Percentiles rank a stretch among this genome's conserved stretches.
Evolutionary conservation across 805 yeast species (phyloP).

Genomic region (Candida methanosorbosa): DNA sequence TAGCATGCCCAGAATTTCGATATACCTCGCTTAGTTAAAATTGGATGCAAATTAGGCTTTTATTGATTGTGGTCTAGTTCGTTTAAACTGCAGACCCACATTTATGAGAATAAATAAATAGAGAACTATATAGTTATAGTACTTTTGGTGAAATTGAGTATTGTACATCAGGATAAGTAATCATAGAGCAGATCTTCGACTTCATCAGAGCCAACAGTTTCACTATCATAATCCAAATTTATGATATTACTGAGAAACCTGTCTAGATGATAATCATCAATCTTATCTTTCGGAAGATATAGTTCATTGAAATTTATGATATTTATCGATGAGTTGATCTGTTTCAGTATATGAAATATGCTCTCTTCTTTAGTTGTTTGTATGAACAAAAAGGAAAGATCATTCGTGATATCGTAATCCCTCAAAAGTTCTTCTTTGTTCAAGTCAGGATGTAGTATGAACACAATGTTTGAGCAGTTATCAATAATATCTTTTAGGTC

Average conservation of each 20-base stretch:
- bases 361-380: conserved; percentile 40
- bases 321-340: conserved; percentile 24
- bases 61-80: too few species aligned
- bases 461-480: conserved; percentile 13
- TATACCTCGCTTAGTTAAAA: too few species aligned
- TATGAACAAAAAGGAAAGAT: conserved; percentile 26
- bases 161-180: too few species aligned
- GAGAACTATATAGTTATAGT: too few species aligned
- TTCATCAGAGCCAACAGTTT: background rate
- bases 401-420: conserved; percentile 13
- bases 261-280: conserved; percentile 18
- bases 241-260: conserved; percentile 14
- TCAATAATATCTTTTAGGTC: conserved; percentile 5
- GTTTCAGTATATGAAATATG: conserved; percentile 47
- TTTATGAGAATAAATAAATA: too few species aligned
- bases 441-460: conserved; percentile 20
- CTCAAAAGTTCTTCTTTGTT: conserved; percentile 7
- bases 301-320: conserved; percentile 15
- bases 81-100: too few species aligned
- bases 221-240: conserved; percentile 5
- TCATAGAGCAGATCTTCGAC: background rate
- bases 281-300: conserved; percentile 2
- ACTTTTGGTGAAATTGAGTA: too few species aligned
- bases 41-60: too few species aligned
- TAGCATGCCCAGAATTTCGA: too few species aligned